Evolutionary conservation across 2,329 filamentous ascomycete genomes (phyloP), one percentile per base, ranked within the genome.

Genomic region (Fusarium dlaminii): DNA sequence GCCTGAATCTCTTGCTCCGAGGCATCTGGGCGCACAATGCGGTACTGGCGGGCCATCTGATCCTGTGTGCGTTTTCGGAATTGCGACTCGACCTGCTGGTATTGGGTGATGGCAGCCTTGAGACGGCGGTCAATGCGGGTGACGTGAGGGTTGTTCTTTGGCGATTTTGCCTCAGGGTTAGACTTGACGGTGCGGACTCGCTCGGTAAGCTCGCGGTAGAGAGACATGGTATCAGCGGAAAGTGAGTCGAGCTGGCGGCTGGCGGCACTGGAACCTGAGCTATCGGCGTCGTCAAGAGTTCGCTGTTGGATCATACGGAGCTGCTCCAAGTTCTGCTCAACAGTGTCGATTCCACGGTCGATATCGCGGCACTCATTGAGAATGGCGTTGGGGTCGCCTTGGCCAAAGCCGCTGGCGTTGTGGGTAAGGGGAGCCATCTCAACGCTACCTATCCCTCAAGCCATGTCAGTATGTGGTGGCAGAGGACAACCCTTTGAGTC

Each of bases 11-110:
- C 95, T 48, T 88, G 86, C 61, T 96, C 93, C 34, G 90, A 89
- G 7, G 94, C 94, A 66, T 97, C 91, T 29, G 95, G 94, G 73
- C 91, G 90, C 63, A 96, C 95, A 80, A 98, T 98, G 67, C 93
- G 90, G 84, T 97, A 98, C 82, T 98, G 95, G 63, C 96, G 90
- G 75, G 91, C 93, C 85, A 97, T 93, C 83, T 97, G 94, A 56
- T 94, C 93, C 81, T 94, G 89, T 37, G 94, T 90, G 76, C 92
- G 91, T 83, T 93, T 93, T 80, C 93, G 90, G 87, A 95, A 98
- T 29, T 91, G 88, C 3, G 90, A 90, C 83, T 98, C 95, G 63
- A 94, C 87, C 74, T 90, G 88, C 83, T 96, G 94, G 86, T 95
- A 98, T 70, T 90, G 86, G 76, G 93, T 90, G 82, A 98, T 96